phyloP scores from a whole-genome alignment of 176 grass and related monocot genomes.

The Triticum aestivum region IWGSC_CS_RefSeq_v2.1 NC_057800.1:139790365-139790864 shows the following conservation, averaged over 20 bases:
- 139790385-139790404: constrained; percentile 18
- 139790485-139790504: background rate
- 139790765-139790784: background rate
- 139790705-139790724: background rate
- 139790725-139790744: background rate
- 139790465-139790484: background rate
- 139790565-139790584: background rate
- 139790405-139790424: background rate
- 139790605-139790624: background rate
- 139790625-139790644: background rate
- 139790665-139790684: background rate
- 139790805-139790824: constrained; percentile 12
- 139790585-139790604: constrained; percentile 5
- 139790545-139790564: background rate
- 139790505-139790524: background rate
- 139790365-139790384: background rate
- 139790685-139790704: background rate
- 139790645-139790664: background rate
- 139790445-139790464: background rate
- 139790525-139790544: background rate
- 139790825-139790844: background rate
- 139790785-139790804: background rate
- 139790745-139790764: background rate
- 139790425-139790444: background rate
- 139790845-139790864: background rate